Evolutionary conservation across 345 rosid species (phyloP).

Genomic region (Pugionium cornutum): DNA sequence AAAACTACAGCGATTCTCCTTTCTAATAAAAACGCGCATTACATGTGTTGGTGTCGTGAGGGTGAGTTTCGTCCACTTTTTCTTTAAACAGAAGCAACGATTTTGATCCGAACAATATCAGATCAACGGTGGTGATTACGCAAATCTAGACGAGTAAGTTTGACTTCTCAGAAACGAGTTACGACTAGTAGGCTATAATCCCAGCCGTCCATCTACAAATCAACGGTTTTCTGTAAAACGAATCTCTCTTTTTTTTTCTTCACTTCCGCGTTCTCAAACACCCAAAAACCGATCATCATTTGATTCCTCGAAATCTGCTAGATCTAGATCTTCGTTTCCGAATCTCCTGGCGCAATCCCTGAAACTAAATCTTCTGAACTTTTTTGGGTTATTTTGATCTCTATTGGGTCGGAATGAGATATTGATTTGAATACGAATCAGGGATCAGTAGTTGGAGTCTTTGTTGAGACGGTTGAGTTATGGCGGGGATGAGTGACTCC

Average conservation of each 20-base stretch:
- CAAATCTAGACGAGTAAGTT: constrained; percentile 22
- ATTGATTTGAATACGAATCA: constrained; percentile 15
- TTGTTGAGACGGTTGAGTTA: constrained; percentile 33
- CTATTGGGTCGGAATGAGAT: constrained; percentile 14
- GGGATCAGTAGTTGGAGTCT: constrained; percentile 21
- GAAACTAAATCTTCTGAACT: constrained; percentile 9
- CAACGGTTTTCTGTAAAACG: constrained; percentile 24
- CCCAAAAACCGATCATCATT: constrained; percentile 12
- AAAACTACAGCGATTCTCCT: too few species aligned
- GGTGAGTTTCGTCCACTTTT: constrained; percentile 33
- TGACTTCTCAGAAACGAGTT: constrained; percentile 7
- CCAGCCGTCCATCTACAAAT: constrained; percentile 18
- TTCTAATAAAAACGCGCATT: too few species aligned
- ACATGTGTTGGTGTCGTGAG: constrained; percentile 30
- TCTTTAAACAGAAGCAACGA: constrained; percentile 36
- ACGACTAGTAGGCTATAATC: constrained; percentile 20
- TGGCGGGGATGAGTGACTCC: constrained; percentile 52
- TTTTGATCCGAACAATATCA: constrained; percentile 20
- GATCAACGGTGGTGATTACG: constrained; percentile 39
- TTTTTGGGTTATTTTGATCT: neutral
- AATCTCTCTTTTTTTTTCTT: constrained; percentile 6
- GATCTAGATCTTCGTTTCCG: constrained; percentile 43
- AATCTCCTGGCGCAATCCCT: neutral
- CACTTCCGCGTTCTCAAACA: constrained; percentile 3
- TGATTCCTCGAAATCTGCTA: constrained; percentile 27